Evolutionary conservation across 83 land plant genomes (phyloP), one percentile per base, ranked within the genome.

Genomic region (Picea mariana): DNA sequence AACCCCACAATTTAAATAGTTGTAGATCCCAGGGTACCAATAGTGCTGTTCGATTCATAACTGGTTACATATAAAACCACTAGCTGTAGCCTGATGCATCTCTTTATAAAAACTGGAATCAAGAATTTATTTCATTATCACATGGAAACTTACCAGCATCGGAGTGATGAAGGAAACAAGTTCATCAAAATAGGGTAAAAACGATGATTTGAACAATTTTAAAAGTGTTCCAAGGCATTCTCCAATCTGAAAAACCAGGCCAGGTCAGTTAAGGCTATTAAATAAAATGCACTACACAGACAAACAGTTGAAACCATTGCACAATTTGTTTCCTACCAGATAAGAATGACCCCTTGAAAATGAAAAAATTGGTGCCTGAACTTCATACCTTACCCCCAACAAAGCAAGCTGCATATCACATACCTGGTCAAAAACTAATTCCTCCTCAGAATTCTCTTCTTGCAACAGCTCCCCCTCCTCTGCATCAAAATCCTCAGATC

Each of bases 341-440:
- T 17, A 67, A 27, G 47, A 24, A 68, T 58, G 34, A n/a, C 16
- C 20, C 31, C 44, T 0, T 15, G 4, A 59, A 75, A 64, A 65
- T 6, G 55, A 27, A 23, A 16, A 58, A 59, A 27, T 26, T 3
- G 24, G 23, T 17, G 24, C 11, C 77, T 12, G 23, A 73, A 21
- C 18, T 13, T 73, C 15, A 44, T 47, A 44, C 15, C 52, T 73
- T 11, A 47, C 26, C 58, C 58, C 55, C 44, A 21, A 55, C 58
- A 73, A 47, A 3, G 38, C 21, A 42, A 17, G 75, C 34, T 17
- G 21, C 71, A 73, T 8, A 20, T 76, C 20, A 47, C 24, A 75
- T 85, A 87, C 91, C 82, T 89, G 90, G 58, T 89, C 87, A 80
- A 89, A 89, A 68, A 89, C 91, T 76, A 87, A 87, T 62, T 89